Evolutionary conservation across 2,329 filamentous ascomycete genomes (phyloP).

Genomic region (Phialophora chinensis): DNA sequence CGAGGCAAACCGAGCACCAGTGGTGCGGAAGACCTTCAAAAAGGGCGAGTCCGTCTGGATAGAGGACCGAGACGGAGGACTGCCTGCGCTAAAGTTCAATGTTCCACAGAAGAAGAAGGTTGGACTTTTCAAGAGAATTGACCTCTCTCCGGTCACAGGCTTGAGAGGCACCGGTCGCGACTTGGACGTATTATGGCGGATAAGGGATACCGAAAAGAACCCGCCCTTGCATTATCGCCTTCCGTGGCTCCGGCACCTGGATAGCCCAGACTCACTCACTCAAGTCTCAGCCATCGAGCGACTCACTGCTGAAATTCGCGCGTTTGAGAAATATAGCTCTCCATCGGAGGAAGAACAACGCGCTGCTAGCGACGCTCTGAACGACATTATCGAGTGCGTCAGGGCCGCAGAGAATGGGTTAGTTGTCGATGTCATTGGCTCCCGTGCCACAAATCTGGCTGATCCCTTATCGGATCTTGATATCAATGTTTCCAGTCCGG

Average conservation of each 20-base stretch:
- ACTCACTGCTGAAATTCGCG: slow-evolving; percentile 54
- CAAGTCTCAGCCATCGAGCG: slow-evolving; percentile 31
- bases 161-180: slow-evolving; percentile 27
- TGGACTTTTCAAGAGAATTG: slow-evolving; percentile 10
- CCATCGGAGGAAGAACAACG: slow-evolving; percentile 52
- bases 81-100: slow-evolving; percentile 2
- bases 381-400: slow-evolving; percentile 43
- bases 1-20: slow-evolving; percentile 41
- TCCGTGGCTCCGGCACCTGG: slow-evolving; percentile 28
- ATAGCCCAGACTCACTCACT: background rate
- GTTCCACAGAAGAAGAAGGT: slow-evolving; percentile 4
- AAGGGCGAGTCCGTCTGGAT: slow-evolving; percentile 8
- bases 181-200: slow-evolving; percentile 30
- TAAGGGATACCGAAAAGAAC: slow-evolving; percentile 15
- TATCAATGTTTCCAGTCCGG: slow-evolving; percentile 44
- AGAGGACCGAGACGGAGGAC: background rate
- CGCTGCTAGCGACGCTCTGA: slow-evolving; percentile 40
- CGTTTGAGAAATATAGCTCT: slow-evolving; percentile 53
- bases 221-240: slow-evolving; percentile 21
- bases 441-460: slow-evolving; percentile 59
- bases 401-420: slow-evolving; percentile 40
- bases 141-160: slow-evolving; percentile 4
- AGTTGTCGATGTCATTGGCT: slow-evolving; percentile 58
- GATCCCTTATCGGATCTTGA: slow-evolving; percentile 62
- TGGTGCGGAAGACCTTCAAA: slow-evolving; percentile 38